phyloP scores from a whole-genome alignment of 2,329 filamentous ascomycete species.

The Ophiocordyceps unilateralis region DNA sequence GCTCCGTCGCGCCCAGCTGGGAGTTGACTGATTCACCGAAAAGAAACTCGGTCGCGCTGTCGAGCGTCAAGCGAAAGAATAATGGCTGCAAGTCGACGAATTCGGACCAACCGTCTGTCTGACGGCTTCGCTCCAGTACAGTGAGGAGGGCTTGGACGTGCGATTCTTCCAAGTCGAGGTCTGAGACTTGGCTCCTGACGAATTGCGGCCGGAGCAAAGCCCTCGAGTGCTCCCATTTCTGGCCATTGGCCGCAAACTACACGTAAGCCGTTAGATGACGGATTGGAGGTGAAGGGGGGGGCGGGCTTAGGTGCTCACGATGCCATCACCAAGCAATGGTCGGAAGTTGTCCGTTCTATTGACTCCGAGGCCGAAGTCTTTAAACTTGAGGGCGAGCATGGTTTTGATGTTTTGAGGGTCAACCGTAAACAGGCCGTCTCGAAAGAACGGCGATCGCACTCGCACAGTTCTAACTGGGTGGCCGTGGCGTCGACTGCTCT shows the following conservation, averaged over 20 bases:
- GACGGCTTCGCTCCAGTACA: constrained; percentile 8
- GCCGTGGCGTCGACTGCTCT: constrained; percentile 2
- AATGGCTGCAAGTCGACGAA: constrained; percentile 26
- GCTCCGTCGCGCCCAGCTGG: constrained; percentile 16
- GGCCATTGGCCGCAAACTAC: constrained; percentile 17
- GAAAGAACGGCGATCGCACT: constrained; percentile 6
- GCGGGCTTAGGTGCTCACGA: constrained; percentile 7
- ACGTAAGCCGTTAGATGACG: background rate
- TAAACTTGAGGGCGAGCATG: constrained; percentile 10
- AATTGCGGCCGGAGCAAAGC: constrained; percentile 23
- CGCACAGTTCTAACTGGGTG: constrained; percentile 6
- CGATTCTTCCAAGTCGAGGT: constrained; percentile 22
- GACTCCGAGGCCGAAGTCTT: constrained; percentile 10
- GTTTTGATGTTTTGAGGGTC: constrained; percentile 13
- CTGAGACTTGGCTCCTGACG: constrained; percentile 22
- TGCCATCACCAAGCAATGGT: constrained; percentile 26
- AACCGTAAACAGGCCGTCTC: constrained; percentile 6
- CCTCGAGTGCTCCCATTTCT: constrained; percentile 19
- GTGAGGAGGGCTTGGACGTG: constrained; percentile 16
- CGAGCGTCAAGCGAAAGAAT: constrained; percentile 30
- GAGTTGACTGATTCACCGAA: constrained; percentile 37
- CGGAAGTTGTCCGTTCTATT: constrained; percentile 9
- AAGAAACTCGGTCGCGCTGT: constrained; percentile 36
- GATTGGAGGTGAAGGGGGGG: background rate
- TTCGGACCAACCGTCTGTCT: constrained; percentile 15